Evolutionary conservation across 1,284 basidiomycete species (phyloP), one percentile per base, ranked within the genome.

Genomic region (Fomitopsis betulina): DNA sequence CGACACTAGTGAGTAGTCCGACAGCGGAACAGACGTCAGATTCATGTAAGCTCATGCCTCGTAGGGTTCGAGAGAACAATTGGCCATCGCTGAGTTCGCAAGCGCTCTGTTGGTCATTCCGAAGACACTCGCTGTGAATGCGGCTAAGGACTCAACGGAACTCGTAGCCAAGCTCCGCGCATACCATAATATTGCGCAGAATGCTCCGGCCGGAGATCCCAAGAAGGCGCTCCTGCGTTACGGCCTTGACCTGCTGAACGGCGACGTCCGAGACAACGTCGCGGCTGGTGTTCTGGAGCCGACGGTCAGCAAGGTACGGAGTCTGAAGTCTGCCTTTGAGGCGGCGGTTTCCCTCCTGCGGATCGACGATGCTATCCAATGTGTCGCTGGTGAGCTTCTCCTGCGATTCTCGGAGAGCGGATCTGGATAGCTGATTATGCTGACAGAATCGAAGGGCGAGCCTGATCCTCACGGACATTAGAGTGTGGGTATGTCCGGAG

Each of bases 71-170:
- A 84, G 97, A 67, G 97, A 99, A 77, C 97, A 99, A 75, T 82
- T 99, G 50, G 97, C 97, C 30, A 98, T 99, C 67, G 97, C 96
- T 38, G 97, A 99, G 74, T 99, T 99, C 72, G 96, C 97, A 37
- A 83, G 85, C 65, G 93, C 97, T 4, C 82, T 99, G 55, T 81
- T 99, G 42, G 86, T 96, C 19, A 99, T 99, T 67, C 96, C 96
- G 61, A 99, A 99, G 79, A 95, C 91, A 23, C 87, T 99, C 23
- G 91, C 97, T 1, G 93, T 98, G 62, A 99, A 99, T 72, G 97
- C 97, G 35, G 97, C 96, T 42, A 98, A 99, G 73, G 97, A 99
- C 74, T 95, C 95, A 52, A 99, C 96, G 2, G 95, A 98, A 58
- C 85, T 99, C 27, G 95, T 99, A 43, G 96, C 97, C 55, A 98